Evolutionary conservation across 495 filamentous ascomycete species (phyloP), one percentile per base, ranked within the genome.

Genomic region (Lophiostoma macrostomum): DNA sequence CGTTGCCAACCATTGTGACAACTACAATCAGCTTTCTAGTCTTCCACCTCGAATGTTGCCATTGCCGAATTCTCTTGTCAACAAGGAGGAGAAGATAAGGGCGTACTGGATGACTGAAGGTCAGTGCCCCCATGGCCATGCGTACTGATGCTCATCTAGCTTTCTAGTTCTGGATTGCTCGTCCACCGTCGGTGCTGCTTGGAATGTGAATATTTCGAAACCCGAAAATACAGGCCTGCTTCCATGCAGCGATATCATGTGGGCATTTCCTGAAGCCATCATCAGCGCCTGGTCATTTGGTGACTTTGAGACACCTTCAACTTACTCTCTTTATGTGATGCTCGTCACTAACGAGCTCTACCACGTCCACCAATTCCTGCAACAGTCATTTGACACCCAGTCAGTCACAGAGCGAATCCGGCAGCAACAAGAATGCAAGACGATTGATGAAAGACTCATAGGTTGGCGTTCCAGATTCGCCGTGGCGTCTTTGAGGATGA

Each of bases 91-190:
- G 42, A 53, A 52, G 28, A 64, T 67, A 22, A 55, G 67, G 46
- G 64, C 67, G 28, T 68, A 65, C 40, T 70, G 67, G 67, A 70
- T 70, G 67, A 62, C 56, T 10, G 66, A 70, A 41, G 50, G 50
- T 45, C 28, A 34, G 38, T 34, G 6, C 5, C 22, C n/a, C 20
- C n/a, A n/a, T n/a, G n/a, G n/a, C n/a, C n/a, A n/a, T 25, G 28
- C 14, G 14, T 36, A 12, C 16, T 18, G 1, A 12, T 18, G 25
- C 30, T 53, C 10, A 45, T 40, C 12, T 20, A 34, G 4, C 16
- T 6, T 16, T 24, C 8, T 27, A 56, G 57, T 67, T 19, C 62
- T 70, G 8, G 67, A 70, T 31, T 56, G 61, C 19, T 59, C 64
- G 20, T 65, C 64, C 2, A 58, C 64, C 7, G 39, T 70, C 6